Percentiles rank a stretch among this genome's conserved stretches.
Evolutionary conservation across 148 eudicot species (phyloP).

Genomic region (Amaranthus hypochondriacus): DNA sequence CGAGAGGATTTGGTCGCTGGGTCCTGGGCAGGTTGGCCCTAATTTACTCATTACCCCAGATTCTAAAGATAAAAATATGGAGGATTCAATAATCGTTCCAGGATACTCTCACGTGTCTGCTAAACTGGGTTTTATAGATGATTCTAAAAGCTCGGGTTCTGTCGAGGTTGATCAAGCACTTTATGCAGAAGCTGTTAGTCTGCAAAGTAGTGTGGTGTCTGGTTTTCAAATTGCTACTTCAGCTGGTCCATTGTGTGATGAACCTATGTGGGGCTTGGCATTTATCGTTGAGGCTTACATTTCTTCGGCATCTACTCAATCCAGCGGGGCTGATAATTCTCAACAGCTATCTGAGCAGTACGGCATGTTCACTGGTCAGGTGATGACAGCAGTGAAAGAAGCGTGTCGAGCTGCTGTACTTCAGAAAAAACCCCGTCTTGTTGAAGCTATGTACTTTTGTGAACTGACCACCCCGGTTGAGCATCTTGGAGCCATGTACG

Average conservation of each 20-base stretch:
- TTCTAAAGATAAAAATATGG: constrained; percentile 22
- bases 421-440: constrained; percentile 71
- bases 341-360: constrained; percentile 55
- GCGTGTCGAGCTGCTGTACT: constrained; percentile 78
- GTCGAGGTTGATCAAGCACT: constrained; percentile 29
- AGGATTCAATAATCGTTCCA: constrained; percentile 45
- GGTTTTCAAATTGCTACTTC: constrained; percentile 92
- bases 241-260: constrained; percentile 91
- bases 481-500: constrained; percentile 69
- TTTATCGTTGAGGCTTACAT: constrained; percentile 64
- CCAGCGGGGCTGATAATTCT: constrained; percentile 35
- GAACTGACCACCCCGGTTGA: constrained; percentile 81
- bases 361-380: constrained; percentile 83
- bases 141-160: constrained; percentile 13
- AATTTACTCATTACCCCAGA: constrained; percentile 70
- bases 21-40: constrained; percentile 90
- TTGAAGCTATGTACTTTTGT: constrained; percentile 81
- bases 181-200: constrained; percentile 56
- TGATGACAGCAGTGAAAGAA: constrained; percentile 84
- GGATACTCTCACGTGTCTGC: constrained; percentile 73
- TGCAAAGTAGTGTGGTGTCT: constrained; percentile 74
- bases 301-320: constrained; percentile 31
- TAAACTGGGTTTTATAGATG: constrained; percentile 60
- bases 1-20: constrained; percentile 86
- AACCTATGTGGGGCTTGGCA: constrained; percentile 97